Conservation (phyloP, 2,329 filamentous ascomycete genomes). For the Epicoccum sorghinum region DNA sequence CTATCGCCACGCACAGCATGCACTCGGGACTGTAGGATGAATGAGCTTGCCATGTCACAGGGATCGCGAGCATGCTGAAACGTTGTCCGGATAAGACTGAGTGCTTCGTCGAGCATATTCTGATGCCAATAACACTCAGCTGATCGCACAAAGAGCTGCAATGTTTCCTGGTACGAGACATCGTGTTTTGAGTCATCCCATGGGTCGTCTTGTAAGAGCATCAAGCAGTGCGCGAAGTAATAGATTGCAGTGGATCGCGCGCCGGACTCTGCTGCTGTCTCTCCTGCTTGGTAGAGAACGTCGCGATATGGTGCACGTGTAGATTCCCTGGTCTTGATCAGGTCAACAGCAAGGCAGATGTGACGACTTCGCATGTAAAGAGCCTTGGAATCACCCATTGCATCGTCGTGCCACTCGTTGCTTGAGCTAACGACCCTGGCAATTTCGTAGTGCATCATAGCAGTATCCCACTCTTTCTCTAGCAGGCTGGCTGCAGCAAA, state of each 20-base stretch:
- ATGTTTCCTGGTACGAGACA: slow-evolving; percentile 83
- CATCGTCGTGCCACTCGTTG: slow-evolving; percentile 61
- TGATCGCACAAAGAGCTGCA: slow-evolving; percentile 71
- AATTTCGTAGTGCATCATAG: slow-evolving; percentile 85
- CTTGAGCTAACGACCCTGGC: slow-evolving; percentile 81
- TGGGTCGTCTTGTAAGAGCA: slow-evolving; percentile 77
- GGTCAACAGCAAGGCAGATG: slow-evolving; percentile 75
- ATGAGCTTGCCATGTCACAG: slow-evolving; percentile 82
- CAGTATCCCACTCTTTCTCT: slow-evolving; percentile 62
- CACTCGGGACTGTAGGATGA: slow-evolving; percentile 81
- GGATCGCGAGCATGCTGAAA: slow-evolving; percentile 73
- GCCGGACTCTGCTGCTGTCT: slow-evolving; percentile 79
- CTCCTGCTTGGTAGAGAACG: slow-evolving; percentile 78
- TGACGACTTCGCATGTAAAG: slow-evolving; percentile 80
- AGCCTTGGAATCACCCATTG: slow-evolving; percentile 53
- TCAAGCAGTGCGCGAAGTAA: slow-evolving; percentile 78
- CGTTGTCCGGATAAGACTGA: slow-evolving; percentile 70
- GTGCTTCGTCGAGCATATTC: slow-evolving; percentile 71
- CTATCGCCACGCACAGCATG: slow-evolving; percentile 76
- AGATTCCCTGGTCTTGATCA: slow-evolving; percentile 71
- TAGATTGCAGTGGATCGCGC: slow-evolving; percentile 81
- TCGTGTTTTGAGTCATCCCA: slow-evolving; percentile 76
- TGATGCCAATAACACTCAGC: slow-evolving; percentile 85
- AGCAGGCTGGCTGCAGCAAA: slow-evolving; percentile 69
- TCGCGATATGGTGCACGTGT: slow-evolving; percentile 72